Percentiles rank a stretch among this genome's conserved stretches.
Evolutionary conservation across 176 grass and related monocot species (phyloP).

Genomic region (Avena eriantha): DNA sequence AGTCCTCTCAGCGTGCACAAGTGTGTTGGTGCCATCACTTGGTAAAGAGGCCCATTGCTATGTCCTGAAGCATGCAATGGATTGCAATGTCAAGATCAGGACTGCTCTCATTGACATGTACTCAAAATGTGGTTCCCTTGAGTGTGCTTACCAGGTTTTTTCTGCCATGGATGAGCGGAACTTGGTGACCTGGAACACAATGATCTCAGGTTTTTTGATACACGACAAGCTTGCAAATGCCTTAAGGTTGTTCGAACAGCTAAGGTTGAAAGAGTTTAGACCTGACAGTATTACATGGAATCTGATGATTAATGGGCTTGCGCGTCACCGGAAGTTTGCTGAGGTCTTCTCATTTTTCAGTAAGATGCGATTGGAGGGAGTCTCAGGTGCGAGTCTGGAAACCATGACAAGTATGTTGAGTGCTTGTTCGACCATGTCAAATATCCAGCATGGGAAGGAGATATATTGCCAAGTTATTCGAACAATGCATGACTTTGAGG

Average conservation of each 20-base stretch:
- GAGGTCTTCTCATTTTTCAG: constrained; percentile 42
- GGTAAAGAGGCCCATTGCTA: constrained; percentile 55
- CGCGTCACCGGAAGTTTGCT: constrained; percentile 18
- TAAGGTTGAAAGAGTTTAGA: constrained; percentile 39
- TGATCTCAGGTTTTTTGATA: constrained; percentile 48
- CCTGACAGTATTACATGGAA: constrained; percentile 49
- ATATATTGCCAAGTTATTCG: constrained; percentile 53
- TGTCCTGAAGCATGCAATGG: constrained; percentile 19
- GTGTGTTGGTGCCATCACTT: background rate
- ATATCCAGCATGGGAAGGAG: constrained; percentile 50
- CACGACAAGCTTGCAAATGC: constrained; percentile 13
- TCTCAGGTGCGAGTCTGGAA: constrained; percentile 42
- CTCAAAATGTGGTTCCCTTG: constrained; percentile 30
- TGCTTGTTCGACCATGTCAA: constrained; percentile 40
- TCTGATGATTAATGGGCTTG: constrained; percentile 51
- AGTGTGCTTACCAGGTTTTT: constrained; percentile 48
- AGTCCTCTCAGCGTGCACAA: constrained; percentile 44
- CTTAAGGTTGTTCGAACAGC: constrained; percentile 28
- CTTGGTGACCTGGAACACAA: constrained; percentile 51
- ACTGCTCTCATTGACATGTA: constrained; percentile 51
- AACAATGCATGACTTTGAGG: constrained; percentile 35
- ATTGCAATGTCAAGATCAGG: constrained; percentile 39
- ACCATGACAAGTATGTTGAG: constrained; percentile 45
- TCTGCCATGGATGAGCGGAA: constrained; percentile 28
- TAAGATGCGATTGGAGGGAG: constrained; percentile 36